These are phyloP conservation scores for Phytopythium cucurbitacearum DNA, from an alignment of 352 stramenopile genomes.

Conservation along the genomic window DNA sequence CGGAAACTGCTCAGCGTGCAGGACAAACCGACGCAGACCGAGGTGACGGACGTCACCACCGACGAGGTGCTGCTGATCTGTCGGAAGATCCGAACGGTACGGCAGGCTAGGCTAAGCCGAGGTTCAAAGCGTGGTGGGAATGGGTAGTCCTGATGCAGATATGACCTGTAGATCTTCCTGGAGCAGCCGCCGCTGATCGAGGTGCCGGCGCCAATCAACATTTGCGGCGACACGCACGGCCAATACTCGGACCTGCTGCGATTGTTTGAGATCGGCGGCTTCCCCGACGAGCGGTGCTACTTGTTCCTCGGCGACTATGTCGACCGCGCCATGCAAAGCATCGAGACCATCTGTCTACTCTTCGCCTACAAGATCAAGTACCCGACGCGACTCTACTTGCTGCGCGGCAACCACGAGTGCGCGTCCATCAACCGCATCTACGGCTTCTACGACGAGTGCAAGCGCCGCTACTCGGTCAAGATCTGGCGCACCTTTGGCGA, in stretches of 20 bases:
- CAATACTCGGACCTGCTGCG: constrained; percentile 99
- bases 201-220: constrained; percentile 94
- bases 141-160: no score
- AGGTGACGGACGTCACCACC: constrained; percentile 74
- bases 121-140: no score
- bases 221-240: constrained; percentile 96
- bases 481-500: constrained; percentile 96
- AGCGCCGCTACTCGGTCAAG: constrained; percentile 90
- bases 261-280: constrained; percentile 93
- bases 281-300: constrained; percentile 78
- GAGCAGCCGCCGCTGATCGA: constrained; percentile 94
- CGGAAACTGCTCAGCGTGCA: constrained; percentile 68
- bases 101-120: neutral
- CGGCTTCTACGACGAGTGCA: constrained; percentile 99
- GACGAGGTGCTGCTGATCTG: constrained; percentile 78
- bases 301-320: constrained; percentile 90
- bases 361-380: constrained; percentile 99
- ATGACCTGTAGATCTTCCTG: constrained; percentile 66
- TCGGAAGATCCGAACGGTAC: constrained; percentile 68
- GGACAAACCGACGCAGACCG: constrained; percentile 71
- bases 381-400: constrained; percentile 96
- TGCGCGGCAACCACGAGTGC: constrained; percentile 98
- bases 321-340: constrained; percentile 93
- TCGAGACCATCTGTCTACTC: constrained; percentile 98
- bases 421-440: constrained; percentile 99